phyloP scores from a whole-genome alignment of 768 basidiomycete species.

The Lanmaoa pseudosensibilis region DNA sequence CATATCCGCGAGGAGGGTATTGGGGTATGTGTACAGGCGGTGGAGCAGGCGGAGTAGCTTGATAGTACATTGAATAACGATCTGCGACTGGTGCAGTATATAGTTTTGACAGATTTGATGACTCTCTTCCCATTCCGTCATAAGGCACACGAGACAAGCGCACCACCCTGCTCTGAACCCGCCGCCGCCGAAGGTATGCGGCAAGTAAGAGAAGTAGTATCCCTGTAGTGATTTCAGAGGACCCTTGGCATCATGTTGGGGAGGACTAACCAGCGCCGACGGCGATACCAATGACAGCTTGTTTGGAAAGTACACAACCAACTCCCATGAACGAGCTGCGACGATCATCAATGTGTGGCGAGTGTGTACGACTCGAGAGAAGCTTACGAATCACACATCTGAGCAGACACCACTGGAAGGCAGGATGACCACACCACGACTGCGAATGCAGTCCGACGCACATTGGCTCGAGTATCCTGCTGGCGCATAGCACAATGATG shows the following conservation, averaged over 20 bases:
- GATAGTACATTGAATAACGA: background rate
- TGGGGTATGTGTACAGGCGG: background rate
- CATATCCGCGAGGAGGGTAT: conserved; percentile 11
- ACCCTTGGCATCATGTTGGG: background rate
- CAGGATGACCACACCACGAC: background rate
- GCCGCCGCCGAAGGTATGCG: conserved; percentile 1
- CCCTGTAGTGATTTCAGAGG: conserved; percentile 9
- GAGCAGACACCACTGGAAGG: conserved; percentile 15
- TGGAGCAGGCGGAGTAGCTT: background rate
- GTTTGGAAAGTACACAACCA: background rate
- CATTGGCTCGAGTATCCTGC: background rate
- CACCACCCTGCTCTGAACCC: background rate
- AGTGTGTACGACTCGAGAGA: background rate
- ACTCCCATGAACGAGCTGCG: background rate
- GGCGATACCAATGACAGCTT: background rate
- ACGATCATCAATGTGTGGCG: background rate
- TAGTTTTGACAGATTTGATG: conserved; percentile 1
- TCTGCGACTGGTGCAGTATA: background rate
- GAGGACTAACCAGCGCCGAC: conserved; percentile 12
- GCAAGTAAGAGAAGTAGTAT: background rate
- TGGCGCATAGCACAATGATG: conserved; percentile 3
- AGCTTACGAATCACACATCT: conserved; percentile 10
- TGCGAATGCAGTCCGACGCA: background rate
- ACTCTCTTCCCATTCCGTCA: background rate
- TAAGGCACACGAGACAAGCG: background rate